Conservation (phyloP, 2,329 filamentous ascomycete species). For the Catunica adiposa region DNA sequence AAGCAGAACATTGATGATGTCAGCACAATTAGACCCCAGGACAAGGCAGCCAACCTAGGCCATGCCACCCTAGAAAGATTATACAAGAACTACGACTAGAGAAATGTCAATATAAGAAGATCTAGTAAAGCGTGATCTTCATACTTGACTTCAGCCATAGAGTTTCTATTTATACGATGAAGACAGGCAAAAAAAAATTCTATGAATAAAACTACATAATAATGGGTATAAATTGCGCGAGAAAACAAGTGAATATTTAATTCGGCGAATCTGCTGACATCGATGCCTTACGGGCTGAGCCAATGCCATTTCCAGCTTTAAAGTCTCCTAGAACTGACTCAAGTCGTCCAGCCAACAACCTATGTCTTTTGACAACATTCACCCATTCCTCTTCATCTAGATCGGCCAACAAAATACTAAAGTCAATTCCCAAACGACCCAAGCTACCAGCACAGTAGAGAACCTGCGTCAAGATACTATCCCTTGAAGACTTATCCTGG, state of each 20-base stretch:
- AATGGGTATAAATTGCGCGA: background rate
- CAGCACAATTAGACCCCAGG: background rate
- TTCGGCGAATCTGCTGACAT: background rate
- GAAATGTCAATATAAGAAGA: too few species aligned
- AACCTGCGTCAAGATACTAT: constrained; percentile 82
- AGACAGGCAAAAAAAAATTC: background rate
- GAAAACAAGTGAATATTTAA: background rate
- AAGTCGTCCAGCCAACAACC: constrained; percentile 62
- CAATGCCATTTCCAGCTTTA: constrained; percentile 19
- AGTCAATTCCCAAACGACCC: constrained; percentile 79
- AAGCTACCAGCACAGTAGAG: constrained; percentile 86
- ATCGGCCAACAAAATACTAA: constrained; percentile 56
- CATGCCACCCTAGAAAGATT: too few species aligned
- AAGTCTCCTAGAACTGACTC: constrained; percentile 49
- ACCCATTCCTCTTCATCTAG: constrained; percentile 54
- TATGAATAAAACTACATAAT: background rate
- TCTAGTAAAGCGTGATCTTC: too few species aligned
- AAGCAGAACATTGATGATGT: background rate
- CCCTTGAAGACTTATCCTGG: constrained; percentile 59
- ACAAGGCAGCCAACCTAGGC: background rate
- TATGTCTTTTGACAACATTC: constrained; percentile 74
- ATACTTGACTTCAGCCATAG: too few species aligned
- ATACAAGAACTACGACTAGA: too few species aligned
- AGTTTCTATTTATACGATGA: too few species aligned
- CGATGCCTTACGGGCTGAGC: constrained; percentile 10